Conservation (phyloP, 345 rosid species). For the Streptanthus diversifolius region DNA sequence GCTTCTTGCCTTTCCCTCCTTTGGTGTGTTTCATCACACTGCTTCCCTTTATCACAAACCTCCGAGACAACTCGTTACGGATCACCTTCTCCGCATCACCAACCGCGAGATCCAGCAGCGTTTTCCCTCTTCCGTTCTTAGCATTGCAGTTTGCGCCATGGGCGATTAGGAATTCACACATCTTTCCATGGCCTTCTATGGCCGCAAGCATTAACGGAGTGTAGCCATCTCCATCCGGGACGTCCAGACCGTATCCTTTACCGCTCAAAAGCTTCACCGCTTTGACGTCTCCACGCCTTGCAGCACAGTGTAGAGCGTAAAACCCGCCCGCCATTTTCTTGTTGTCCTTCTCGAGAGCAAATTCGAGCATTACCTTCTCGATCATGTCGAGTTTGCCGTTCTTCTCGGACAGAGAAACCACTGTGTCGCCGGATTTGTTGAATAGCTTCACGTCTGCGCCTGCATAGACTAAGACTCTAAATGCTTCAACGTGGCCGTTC, state of each 20-base stretch:
- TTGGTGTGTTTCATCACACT: slow-evolving; percentile 71
- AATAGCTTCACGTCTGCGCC: slow-evolving; percentile 86
- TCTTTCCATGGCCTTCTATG: slow-evolving; percentile 58
- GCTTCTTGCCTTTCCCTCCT: slow-evolving; percentile 73
- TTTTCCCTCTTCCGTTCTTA: slow-evolving; percentile 62
- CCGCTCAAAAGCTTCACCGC: slow-evolving; percentile 63
- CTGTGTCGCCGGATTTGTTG: slow-evolving; percentile 72
- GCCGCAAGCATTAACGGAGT: slow-evolving; percentile 97
- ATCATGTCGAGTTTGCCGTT: slow-evolving; percentile 59
- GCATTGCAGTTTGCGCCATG: slow-evolving; percentile 58
- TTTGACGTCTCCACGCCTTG: slow-evolving; percentile 76
- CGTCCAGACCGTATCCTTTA: slow-evolving; percentile 66
- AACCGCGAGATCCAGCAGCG: slow-evolving; percentile 57
- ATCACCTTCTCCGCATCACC: slow-evolving; percentile 54
- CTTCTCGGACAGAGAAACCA: slow-evolving; percentile 59
- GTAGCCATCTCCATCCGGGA: slow-evolving; percentile 76
- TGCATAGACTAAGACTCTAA: slow-evolving; percentile 67
- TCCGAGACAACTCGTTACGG: slow-evolving; percentile 65
- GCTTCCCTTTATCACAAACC: slow-evolving; percentile 53
- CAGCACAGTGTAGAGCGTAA: slow-evolving; percentile 91
- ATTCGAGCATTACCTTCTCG: slow-evolving; percentile 95
- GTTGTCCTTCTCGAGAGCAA: slow-evolving; percentile 78
- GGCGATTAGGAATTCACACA: slow-evolving; percentile 63
- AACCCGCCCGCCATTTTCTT: slow-evolving; percentile 62
- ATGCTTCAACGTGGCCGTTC: slow-evolving; percentile 75